phyloP scores from a whole-genome alignment of 164 flowering plant genomes.

The Buxus sempervirens region DNA sequence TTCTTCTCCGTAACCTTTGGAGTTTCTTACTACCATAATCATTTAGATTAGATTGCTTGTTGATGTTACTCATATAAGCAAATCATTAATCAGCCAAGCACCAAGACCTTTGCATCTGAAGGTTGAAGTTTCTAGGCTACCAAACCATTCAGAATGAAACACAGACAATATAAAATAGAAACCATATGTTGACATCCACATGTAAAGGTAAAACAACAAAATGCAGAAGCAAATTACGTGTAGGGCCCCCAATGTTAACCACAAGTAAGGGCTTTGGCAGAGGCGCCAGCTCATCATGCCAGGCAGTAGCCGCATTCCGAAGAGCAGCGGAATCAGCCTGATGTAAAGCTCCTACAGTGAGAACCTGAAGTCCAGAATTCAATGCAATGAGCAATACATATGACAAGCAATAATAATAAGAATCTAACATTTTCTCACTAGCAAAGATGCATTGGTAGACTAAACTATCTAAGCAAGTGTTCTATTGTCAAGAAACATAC shows the following conservation, averaged over 20 bases:
- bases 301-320: constrained; percentile 68
- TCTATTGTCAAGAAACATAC: constrained; percentile 34
- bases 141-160: too few species aligned
- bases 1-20: too few species aligned
- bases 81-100: too few species aligned
- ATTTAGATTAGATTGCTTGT: too few species aligned
- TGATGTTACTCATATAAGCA: too few species aligned
- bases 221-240: constrained; percentile 44
- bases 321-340: constrained; percentile 79
- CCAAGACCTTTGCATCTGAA: too few species aligned
- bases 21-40: too few species aligned
- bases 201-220: not conserved
- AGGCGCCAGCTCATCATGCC: constrained; percentile 92
- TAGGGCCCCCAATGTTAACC: constrained; percentile 91
- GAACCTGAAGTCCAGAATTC: constrained; percentile 46
- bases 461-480: not conserved
- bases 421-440: not conserved
- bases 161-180: not conserved
- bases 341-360: constrained; percentile 88
- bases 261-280: constrained; percentile 88
- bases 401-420: not conserved
- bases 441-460: not conserved
- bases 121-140: too few species aligned
- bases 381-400: constrained; percentile 1
- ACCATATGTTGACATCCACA: not conserved